Conservation (phyloP, 345 rosid genomes). For the rapeseed (Brassica napus) region DNA sequence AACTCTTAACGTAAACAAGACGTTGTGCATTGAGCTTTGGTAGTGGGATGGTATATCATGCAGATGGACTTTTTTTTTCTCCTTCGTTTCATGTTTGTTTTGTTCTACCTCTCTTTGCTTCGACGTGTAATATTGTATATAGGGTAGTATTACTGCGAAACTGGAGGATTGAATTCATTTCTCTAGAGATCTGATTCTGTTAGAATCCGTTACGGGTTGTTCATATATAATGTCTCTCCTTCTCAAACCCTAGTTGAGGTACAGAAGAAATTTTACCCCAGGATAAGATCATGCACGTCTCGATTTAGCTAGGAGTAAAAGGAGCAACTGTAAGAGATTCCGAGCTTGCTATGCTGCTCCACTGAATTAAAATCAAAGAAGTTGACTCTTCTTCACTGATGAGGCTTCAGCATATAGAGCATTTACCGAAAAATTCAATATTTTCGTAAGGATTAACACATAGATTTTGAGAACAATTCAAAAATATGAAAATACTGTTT, state of each 20-base stretch:
- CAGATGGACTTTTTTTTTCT: background rate
- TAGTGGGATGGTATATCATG: slow-evolving; percentile 19
- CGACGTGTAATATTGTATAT: slow-evolving; percentile 29
- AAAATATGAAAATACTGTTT: too few relatives aligned
- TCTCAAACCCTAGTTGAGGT: background rate
- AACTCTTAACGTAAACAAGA: background rate
- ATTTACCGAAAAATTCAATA: too few relatives aligned
- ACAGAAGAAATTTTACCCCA: background rate
- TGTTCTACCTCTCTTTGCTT: slow-evolving; percentile 22
- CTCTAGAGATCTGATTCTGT: background rate
- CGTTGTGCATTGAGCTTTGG: slow-evolving; percentile 26
- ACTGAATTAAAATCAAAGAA: too few relatives aligned
- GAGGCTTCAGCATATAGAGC: too few relatives aligned
- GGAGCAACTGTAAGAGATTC: too few relatives aligned
- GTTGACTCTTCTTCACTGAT: too few relatives aligned
- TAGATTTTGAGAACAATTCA: too few relatives aligned
- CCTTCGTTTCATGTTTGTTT: background rate
- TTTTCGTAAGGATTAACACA: too few relatives aligned
- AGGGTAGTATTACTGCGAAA: slow-evolving; percentile 22
- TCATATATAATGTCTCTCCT: background rate
- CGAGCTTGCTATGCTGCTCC: too few relatives aligned
- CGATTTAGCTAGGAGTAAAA: too few relatives aligned
- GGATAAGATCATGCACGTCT: background rate
- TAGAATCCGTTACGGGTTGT: background rate
- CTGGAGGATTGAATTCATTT: slow-evolving; percentile 31